Percentiles rank a stretch among this genome's conserved stretches.
These are phyloP conservation scores for Nowakowskiella sp. DNA, from an alignment of 192 early-diverging fungal species.

Conservation along the genomic window DNA sequence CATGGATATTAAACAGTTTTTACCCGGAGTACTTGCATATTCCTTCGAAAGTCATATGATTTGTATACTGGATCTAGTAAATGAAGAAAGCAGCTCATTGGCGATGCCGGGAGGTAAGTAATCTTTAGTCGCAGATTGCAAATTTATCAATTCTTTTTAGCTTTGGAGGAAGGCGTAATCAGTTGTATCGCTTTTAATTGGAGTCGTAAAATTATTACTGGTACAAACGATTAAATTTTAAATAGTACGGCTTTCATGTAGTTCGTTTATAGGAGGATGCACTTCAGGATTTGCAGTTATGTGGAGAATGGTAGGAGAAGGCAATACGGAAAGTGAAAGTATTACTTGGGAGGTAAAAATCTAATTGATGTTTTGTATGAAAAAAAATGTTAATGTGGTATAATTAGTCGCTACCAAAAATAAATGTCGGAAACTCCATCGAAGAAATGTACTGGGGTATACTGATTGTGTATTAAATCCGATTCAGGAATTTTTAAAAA, in stretches of 20 bases:
- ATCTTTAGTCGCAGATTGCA: neutral
- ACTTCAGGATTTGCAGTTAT: constrained; percentile 19
- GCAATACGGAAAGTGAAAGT: neutral
- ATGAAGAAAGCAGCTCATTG: constrained; percentile 30
- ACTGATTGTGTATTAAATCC: neutral
- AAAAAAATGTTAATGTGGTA: neutral
- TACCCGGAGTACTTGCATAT: constrained; percentile 24
- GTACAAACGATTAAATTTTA: no score
- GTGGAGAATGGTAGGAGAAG: constrained; percentile 14
- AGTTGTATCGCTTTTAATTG: neutral
- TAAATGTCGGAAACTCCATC: constrained; percentile 14
- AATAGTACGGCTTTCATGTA: neutral
- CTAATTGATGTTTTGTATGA: no score
- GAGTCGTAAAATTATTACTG: neutral
- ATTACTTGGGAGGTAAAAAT: constrained; percentile 16
- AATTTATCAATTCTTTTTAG: no score
- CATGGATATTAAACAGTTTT: constrained; percentile 25
- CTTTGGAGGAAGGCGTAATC: neutral
- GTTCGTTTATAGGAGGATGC: constrained; percentile 6
- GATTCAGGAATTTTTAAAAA: neutral
- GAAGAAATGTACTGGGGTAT: constrained; percentile 26
- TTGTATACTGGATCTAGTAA: constrained; percentile 35
- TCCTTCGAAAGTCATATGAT: constrained; percentile 21
- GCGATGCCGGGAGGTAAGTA: neutral
- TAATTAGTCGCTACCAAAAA: constrained; percentile 19